Conservation (phyloP, 371 early-diverging fungal species). For the Choanephora cucurbitarum region DNA sequence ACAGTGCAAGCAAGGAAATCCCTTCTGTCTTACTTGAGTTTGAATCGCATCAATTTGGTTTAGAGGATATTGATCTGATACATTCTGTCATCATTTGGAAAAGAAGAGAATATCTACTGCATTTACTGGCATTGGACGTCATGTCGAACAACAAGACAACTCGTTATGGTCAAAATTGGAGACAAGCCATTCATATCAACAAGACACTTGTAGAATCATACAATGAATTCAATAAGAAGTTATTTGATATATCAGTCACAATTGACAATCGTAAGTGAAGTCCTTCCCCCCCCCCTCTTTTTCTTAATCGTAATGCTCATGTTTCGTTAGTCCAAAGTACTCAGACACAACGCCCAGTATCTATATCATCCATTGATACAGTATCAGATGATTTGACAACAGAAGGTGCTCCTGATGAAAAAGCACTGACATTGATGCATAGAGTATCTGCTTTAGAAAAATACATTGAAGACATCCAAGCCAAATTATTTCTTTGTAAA, state of each 20-base stretch:
- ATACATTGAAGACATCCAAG: constrained; percentile 33
- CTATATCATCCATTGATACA: not conserved
- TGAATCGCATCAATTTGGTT: constrained; percentile 6
- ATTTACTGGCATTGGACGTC: constrained; percentile 44
- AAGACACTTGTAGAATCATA: constrained; percentile 20
- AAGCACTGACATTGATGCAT: constrained; percentile 29
- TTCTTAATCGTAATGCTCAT: not conserved
- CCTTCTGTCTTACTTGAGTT: constrained; percentile 5
- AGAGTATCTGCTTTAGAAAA: constrained; percentile 37
- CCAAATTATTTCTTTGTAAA: constrained; percentile 37
- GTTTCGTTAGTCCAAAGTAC: not conserved
- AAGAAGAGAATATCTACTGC: constrained; percentile 43
- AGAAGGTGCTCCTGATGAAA: constrained; percentile 12
- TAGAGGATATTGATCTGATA: constrained; percentile 25
- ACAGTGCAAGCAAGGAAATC: constrained; percentile 28
- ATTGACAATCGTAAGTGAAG: not conserved
- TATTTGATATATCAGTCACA: not conserved
- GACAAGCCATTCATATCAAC: constrained; percentile 31
- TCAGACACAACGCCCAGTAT: not conserved
- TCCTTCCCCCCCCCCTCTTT: no score
- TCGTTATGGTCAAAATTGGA: constrained; percentile 40
- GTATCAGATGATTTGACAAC: not conserved
- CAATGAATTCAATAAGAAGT: constrained; percentile 17
- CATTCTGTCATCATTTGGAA: constrained; percentile 30
- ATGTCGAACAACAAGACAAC: constrained; percentile 41